phyloP scores from a whole-genome alignment of 805 yeast species.

The Yamadazyma sp. region DNA sequence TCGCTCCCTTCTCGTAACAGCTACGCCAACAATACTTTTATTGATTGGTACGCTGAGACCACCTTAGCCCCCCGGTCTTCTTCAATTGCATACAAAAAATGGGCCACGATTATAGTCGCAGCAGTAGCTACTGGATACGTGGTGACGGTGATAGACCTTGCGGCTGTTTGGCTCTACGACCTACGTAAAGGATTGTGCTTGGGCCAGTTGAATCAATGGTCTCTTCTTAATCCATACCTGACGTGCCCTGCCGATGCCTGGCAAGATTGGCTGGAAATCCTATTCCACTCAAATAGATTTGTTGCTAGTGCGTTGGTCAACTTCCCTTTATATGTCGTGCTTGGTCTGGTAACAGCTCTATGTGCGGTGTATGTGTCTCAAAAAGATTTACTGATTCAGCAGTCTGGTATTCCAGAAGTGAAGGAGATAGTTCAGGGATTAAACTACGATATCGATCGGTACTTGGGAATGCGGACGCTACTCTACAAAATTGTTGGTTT shows the following conservation, averaged over 20 bases:
- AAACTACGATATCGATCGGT: slow-evolving; percentile 44
- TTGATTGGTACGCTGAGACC: slow-evolving; percentile 56
- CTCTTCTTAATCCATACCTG: slow-evolving; percentile 42
- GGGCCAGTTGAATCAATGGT: slow-evolving; percentile 37
- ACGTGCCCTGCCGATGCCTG: slow-evolving; percentile 43
- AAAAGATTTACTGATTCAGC: slow-evolving; percentile 30
- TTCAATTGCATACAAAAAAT: slow-evolving; percentile 31
- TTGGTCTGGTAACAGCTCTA: slow-evolving; percentile 25
- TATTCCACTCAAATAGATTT: slow-evolving; percentile 22
- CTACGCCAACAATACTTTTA: slow-evolving; percentile 43
- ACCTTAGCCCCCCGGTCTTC: slow-evolving; percentile 13
- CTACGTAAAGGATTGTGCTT: slow-evolving; percentile 53
- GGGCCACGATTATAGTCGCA: slow-evolving; percentile 48
- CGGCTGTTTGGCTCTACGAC: slow-evolving; percentile 52
- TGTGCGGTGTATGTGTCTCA: slow-evolving; percentile 32
- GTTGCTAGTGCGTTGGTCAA: slow-evolving; percentile 25
- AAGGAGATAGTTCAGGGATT: slow-evolving; percentile 68
- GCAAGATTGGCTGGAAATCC: slow-evolving; percentile 37
- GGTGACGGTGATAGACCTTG: slow-evolving; percentile 50
- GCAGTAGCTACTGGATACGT: slow-evolving; percentile 49
- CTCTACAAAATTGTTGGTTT: slow-evolving; percentile 57
- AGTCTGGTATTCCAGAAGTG: slow-evolving; percentile 73
- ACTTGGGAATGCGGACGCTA: slow-evolving; percentile 54
- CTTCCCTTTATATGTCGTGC: slow-evolving; percentile 35
- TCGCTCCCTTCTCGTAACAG: slow-evolving; percentile 1